Conservation (phyloP, 75 land plant species). For the Pseudotsuga menziesii region DNA sequence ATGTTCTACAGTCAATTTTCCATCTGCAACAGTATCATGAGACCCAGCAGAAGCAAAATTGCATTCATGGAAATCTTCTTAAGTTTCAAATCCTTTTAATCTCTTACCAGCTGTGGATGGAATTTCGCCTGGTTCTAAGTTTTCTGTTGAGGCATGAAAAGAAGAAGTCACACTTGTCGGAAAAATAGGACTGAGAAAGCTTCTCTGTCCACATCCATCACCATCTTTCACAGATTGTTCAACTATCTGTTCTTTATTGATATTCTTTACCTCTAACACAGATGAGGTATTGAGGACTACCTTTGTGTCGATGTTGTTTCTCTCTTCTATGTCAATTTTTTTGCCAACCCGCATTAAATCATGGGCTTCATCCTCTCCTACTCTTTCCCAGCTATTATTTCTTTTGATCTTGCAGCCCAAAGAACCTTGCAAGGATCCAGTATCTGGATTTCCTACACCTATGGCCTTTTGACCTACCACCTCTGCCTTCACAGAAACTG, state of each 20-base stretch:
- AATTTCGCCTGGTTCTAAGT: not conserved
- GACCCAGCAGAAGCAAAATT: not conserved
- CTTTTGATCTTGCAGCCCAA: not conserved
- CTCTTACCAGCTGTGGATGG: not conserved
- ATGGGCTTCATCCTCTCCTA: not conserved
- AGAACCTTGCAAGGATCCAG: not conserved
- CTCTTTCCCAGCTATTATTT: not conserved
- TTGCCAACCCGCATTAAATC: not conserved
- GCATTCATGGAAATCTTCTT: not conserved
- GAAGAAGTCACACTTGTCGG: not conserved
- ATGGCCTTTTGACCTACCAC: not conserved
- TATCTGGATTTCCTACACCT: not conserved
- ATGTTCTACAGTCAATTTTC: too few species aligned
- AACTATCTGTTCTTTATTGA: not conserved
- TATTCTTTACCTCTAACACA: not conserved
- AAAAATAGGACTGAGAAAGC: not conserved
- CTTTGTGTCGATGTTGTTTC: not conserved
- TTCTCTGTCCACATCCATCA: not conserved
- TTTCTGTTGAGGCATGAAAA: not conserved
- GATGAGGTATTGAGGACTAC: not conserved
- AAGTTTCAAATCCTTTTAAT: not conserved
- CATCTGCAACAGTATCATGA: not conserved
- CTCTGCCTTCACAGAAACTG: not conserved
- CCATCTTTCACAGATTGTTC: not conserved
- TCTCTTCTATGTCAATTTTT: not conserved